A percentile compares a stretch with the other conserved stretches of the same genome.
Conservation (phyloP, 768 basidiomycete species). For the Porpolomopsis calyptriformis region DNA sequence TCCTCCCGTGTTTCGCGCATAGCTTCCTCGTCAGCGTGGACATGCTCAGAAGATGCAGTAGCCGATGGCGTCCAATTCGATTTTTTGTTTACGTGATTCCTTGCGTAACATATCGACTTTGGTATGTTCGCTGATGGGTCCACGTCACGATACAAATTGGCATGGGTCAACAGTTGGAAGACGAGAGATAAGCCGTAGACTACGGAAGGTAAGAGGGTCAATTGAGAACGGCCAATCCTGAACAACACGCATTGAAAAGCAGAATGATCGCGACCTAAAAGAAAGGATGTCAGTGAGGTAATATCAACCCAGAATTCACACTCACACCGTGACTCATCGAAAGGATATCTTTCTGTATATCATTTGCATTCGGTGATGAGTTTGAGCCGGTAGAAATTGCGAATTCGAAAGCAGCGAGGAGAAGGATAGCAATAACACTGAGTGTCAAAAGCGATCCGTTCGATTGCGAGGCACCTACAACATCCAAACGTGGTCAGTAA, state of each 20-base stretch:
- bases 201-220: constrained; percentile 16
- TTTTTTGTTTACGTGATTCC: constrained; percentile 18
- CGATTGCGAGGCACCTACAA: constrained; percentile 47
- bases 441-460: constrained; percentile 69
- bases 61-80: too few species aligned
- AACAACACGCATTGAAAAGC: constrained; percentile 50
- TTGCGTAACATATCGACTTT: constrained; percentile 26
- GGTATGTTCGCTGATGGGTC: too few species aligned
- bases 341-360: constrained; percentile 37
- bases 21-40: not conserved
- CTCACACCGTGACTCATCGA: constrained; percentile 66
- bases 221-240: not conserved
- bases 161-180: constrained; percentile 74
- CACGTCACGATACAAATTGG: constrained; percentile 44
- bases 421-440: constrained; percentile 68
- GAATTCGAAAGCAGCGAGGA: constrained; percentile 79
- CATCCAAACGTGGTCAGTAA: not conserved
- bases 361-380: too few species aligned
- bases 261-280: constrained; percentile 64
- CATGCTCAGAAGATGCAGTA: not conserved
- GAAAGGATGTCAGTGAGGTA: not conserved
- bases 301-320: constrained; percentile 5
- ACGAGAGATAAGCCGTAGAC: constrained; percentile 63
- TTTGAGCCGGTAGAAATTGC: constrained; percentile 34
- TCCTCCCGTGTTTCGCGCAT: constrained; percentile 30